Evolutionary conservation across 306 rosid species (phyloP), one percentile per base, ranked within the genome.

Genomic region (Dalbergia cochinchinensis): DNA sequence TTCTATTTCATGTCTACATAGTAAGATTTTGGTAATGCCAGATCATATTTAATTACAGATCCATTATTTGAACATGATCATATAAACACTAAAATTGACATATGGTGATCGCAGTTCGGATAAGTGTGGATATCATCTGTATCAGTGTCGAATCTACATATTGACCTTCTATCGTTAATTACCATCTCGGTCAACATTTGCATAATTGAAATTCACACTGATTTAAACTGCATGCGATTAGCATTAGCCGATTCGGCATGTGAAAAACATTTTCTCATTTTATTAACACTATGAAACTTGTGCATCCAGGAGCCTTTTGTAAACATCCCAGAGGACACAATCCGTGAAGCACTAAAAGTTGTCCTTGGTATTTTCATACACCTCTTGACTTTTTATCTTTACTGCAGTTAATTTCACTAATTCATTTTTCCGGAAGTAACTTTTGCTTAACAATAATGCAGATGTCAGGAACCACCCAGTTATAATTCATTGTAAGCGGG

Each of bases 401-500:
- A 11, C 39, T 80, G 8, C 18, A 50, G 37, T 57, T 61, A 54
- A 22, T 59, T 42, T 44, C 81, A 59, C 39, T 55, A 48, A 55
- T 47, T 35, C 16, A 16, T 33, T 67, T 82, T 82, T 68, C 53
- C 16, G 63, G 34, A 34, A 53, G 33, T 85, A 51, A 59, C 73
- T 59, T 71, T 75, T 78, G 61, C 16, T 67, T 76, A 63, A 78
- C 47, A 66, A 58, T 75, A 72, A 59, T 83, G 86, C 90, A 96
- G 99, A 93, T 83, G 89, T 81, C 42, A 96, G 88, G 88, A 96
- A 96, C 87, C 99, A 93, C 85, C 99, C 99, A 1, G 78, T 93
- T 77, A 88, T 96, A 74, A 93, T 96, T 78, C 99, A 96, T 84
- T 96, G 99, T 61, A 96, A 96, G 85, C 74, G 99, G 44, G 99